phyloP scores from a whole-genome alignment of 768 basidiomycete genomes.

The Mycena epipterygia region DNA sequence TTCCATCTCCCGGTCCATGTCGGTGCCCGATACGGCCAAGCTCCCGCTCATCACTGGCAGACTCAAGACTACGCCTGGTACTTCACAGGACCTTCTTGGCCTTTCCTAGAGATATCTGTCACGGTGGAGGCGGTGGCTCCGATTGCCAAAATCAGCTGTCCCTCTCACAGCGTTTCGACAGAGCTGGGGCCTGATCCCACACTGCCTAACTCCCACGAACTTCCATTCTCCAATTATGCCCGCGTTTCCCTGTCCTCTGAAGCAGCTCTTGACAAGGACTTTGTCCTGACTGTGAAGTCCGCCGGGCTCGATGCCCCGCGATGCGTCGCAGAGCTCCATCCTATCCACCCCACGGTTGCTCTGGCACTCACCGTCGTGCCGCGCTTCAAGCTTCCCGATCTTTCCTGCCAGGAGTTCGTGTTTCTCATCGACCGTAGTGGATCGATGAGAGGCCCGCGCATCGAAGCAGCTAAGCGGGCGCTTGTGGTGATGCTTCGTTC shows the following conservation, averaged over 20 bases:
- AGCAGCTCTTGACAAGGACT: slow-evolving; percentile 55
- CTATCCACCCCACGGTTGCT: slow-evolving; percentile 41
- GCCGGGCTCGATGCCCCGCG: slow-evolving; percentile 26
- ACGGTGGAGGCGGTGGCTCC: slow-evolving; percentile 27
- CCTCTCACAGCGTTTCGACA: slow-evolving; percentile 31
- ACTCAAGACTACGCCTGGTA: no score
- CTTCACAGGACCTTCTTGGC: no score
- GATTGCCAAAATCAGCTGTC: slow-evolving; percentile 29
- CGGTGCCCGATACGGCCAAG: slow-evolving; percentile 34
- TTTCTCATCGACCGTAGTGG: slow-evolving; percentile 64
- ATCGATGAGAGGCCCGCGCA: slow-evolving; percentile 51
- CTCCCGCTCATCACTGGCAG: neutral
- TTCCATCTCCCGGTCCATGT: slow-evolving; percentile 32
- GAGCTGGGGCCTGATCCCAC: slow-evolving; percentile 31
- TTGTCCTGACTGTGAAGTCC: slow-evolving; percentile 56
- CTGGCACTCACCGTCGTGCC: slow-evolving; percentile 59
- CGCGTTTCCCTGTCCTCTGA: slow-evolving; percentile 26
- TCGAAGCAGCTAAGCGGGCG: slow-evolving; percentile 52
- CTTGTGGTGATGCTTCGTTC: slow-evolving; percentile 55
- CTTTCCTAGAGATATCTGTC: slow-evolving; percentile 19
- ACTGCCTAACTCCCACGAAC: slow-evolving; percentile 26
- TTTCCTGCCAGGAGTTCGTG: slow-evolving; percentile 56
- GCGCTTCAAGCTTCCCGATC: slow-evolving; percentile 48
- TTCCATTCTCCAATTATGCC: slow-evolving; percentile 25
- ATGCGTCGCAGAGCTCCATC: slow-evolving; percentile 24